Percentiles rank a stretch among this genome's conserved stretches.
These are phyloP conservation scores for Penicillium subrubescens DNA, from an alignment of 495 filamentous ascomycete species.

Conservation along the genomic window DNA sequence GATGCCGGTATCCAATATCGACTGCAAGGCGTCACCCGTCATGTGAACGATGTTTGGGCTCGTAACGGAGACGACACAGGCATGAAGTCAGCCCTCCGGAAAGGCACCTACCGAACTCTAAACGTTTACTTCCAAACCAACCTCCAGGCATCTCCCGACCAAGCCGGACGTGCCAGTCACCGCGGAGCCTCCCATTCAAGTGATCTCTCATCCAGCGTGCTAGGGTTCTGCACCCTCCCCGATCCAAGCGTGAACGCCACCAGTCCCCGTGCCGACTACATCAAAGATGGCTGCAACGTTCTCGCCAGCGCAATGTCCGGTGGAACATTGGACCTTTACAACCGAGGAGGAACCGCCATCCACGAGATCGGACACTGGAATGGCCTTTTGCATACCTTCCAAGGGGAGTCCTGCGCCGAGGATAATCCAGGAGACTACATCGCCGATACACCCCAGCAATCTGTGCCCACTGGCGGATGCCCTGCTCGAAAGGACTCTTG, in stretches of 20 bases:
- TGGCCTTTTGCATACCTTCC: constrained; percentile 58
- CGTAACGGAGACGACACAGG: constrained; percentile 61
- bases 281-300: constrained; percentile 56
- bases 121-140: constrained; percentile 58
- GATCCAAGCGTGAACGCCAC: constrained; percentile 38
- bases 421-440: constrained; percentile 52
- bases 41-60: constrained; percentile 70
- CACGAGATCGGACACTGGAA: constrained; percentile 65
- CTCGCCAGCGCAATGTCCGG: constrained; percentile 55
- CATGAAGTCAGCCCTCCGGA: constrained; percentile 65
- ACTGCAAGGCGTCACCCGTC: constrained; percentile 69
- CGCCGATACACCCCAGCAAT: constrained; percentile 55
- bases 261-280: constrained; percentile 40
- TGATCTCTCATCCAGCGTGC: constrained; percentile 36
- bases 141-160: constrained; percentile 34
- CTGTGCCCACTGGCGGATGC: constrained; percentile 51
- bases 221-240: constrained; percentile 55
- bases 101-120: constrained; percentile 48
- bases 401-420: constrained; percentile 48
- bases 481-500: constrained; percentile 52
- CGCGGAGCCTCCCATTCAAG: constrained; percentile 14
- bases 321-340: constrained; percentile 45
- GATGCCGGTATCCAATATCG: constrained; percentile 53
- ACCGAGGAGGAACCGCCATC: constrained; percentile 52
- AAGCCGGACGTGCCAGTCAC: constrained; percentile 18